Conservation (phyloP, 768 basidiomycete species). For the Coprinopsis marcescibilis region DNA sequence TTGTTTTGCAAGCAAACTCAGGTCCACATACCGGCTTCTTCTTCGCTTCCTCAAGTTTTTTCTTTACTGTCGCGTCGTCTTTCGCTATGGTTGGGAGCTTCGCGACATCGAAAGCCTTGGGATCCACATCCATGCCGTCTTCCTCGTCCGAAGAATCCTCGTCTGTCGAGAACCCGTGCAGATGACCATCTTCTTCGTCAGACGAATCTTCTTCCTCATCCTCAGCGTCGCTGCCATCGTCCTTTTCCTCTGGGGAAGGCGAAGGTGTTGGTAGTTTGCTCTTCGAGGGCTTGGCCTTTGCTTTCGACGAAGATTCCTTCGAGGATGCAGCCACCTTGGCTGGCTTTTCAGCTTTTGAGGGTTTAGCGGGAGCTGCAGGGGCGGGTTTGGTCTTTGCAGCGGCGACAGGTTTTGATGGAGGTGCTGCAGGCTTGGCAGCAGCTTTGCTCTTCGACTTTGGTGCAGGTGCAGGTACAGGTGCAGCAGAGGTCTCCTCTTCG, state of each 20-base stretch:
- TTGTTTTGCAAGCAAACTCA: neutral
- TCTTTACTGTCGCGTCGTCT: constrained; percentile 76
- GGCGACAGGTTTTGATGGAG: constrained; percentile 8
- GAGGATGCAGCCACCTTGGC: neutral
- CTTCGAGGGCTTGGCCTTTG: neutral
- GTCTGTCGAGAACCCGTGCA: constrained; percentile 75
- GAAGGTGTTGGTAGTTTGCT: neutral
- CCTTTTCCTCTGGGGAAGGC: constrained; percentile 10
- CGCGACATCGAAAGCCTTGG: constrained; percentile 49
- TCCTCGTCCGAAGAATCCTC: constrained; percentile 48
- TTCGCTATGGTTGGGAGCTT: constrained; percentile 84
- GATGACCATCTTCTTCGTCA: constrained; percentile 24
- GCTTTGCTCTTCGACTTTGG: neutral
- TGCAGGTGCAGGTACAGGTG: constrained; percentile 4
- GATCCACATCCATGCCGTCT: constrained; percentile 41
- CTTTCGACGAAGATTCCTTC: constrained; percentile 3
- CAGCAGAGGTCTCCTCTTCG: constrained; percentile 11
- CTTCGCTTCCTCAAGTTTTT: constrained; percentile 54
- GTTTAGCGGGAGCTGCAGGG: constrained; percentile 7
- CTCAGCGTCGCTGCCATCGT: constrained; percentile 9
- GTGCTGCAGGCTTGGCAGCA: neutral
- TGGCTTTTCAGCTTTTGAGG: constrained; percentile 11
- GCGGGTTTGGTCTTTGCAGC: constrained; percentile 24
- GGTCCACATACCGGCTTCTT: constrained; percentile 54
- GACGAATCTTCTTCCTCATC: constrained; percentile 8